phyloP scores from a whole-genome alignment of 1,139 yeast species.

The Candida dubliniensis region DNA sequence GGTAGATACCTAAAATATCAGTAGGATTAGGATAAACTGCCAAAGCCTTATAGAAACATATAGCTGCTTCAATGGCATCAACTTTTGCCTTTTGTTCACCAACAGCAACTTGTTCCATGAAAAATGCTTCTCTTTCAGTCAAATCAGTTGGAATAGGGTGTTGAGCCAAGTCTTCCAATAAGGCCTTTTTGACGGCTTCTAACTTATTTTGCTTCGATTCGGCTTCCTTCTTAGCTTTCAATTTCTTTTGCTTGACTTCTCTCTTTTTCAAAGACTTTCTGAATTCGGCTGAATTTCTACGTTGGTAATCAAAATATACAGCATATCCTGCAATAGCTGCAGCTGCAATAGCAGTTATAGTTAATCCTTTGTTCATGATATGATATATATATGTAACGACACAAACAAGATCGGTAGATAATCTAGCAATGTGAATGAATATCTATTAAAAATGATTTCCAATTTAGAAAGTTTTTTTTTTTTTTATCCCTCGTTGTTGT shows the following conservation, averaged over 20 bases:
- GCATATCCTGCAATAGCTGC: constrained; percentile 72
- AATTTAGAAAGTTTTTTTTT: not conserved
- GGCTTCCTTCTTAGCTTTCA: constrained; percentile 56
- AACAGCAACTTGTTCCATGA: constrained; percentile 77
- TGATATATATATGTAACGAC: too few relatives aligned
- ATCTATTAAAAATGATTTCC: too few relatives aligned
- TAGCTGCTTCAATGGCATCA: constrained; percentile 75
- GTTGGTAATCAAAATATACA: constrained; percentile 84
- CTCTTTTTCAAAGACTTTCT: constrained; percentile 71
- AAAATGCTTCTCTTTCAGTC: constrained; percentile 69
- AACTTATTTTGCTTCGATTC: constrained; percentile 62
- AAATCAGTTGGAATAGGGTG: constrained; percentile 79
- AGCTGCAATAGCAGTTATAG: constrained; percentile 54
- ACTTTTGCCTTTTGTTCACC: constrained; percentile 73
- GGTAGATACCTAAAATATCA: constrained; percentile 84
- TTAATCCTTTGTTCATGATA: constrained; percentile 41
- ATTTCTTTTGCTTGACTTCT: constrained; percentile 58
- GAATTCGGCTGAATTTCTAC: constrained; percentile 81
- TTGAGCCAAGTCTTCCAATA: constrained; percentile 60
- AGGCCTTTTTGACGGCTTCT: constrained; percentile 58
- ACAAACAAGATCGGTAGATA: too few relatives aligned
- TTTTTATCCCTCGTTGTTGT: not conserved
- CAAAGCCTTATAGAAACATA: constrained; percentile 92
- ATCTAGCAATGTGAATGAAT: not conserved
- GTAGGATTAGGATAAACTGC: constrained; percentile 94